Evolutionary conservation across 2,329 filamentous ascomycete species (phyloP), one percentile per base, ranked within the genome.

Genomic region (Sclerotinia borealis): DNA sequence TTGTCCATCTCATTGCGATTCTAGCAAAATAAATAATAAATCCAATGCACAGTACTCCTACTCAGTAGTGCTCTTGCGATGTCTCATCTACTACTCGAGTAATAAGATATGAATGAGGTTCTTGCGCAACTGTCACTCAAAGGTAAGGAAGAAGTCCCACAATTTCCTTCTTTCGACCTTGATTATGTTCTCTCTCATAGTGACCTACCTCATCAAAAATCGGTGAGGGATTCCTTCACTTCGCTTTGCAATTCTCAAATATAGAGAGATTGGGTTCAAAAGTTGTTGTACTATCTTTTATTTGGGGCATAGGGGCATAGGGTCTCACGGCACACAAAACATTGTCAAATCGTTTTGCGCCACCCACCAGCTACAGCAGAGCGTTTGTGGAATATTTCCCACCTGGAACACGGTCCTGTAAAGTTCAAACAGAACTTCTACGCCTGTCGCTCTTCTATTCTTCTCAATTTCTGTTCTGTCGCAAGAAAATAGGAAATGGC

Each of bases 131-230:
- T 51, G n/a, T 22, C 19, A 34, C 49, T 22, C 31, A 51, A 51
- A 9, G 31, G 6, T 9, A 31, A 22, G 19, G 25, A n/a, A 17
- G 25, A n/a, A 17, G 52, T 56, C 29, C 52, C 27, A 43, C 25
- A 43, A 43, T 43, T 56, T 25, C 17, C 29, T 22, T 22, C 29
- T 22, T 22, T 45, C 27, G 54, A 19, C 11, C 52, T 43, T 41
- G 37, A n/a, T 39, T 41, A 43, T 22, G 11, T 22, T 19, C 27
- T 45, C 15, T 27, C 19, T 34, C 27, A 34, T 34, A 15, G 39
- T 36, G 39, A 58, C 54, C 39, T 58, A 58, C 54, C 39, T 58
- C 29, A 58, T 47, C 54, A n/a, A 45, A 45, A 13, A 45, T 45
- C 10, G 15, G 29, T 36, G 17, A 13, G 37, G 19, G 4, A 47